phyloP scores from a whole-genome alignment of 2,329 filamentous ascomycete genomes.

The Pseudogymnoascus sp. region DNA sequence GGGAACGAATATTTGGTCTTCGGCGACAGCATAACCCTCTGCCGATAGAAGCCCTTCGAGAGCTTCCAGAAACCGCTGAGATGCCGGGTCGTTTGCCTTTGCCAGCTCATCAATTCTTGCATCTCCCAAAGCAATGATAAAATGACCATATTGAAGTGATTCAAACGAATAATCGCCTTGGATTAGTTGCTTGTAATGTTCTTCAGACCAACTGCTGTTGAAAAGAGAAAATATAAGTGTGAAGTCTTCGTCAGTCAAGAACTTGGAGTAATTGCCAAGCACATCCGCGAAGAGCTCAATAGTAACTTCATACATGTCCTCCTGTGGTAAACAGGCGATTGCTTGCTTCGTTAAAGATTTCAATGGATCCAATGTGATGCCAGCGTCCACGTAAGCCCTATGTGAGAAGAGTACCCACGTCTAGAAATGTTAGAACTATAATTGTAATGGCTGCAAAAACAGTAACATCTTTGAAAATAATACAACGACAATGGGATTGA shows the following conservation, averaged over 20 bases:
- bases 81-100: constrained; percentile 39
- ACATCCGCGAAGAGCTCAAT: constrained; percentile 60
- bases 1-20: constrained; percentile 68
- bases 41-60: constrained; percentile 60
- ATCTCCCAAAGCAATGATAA: constrained; percentile 64
- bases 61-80: constrained; percentile 46
- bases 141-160: constrained; percentile 55
- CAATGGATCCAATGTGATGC: constrained; percentile 51
- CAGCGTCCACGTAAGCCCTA: constrained; percentile 50
- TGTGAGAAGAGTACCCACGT: constrained; percentile 71
- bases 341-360: constrained; percentile 52
- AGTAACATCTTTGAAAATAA: constrained; percentile 5
- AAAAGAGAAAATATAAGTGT: constrained; percentile 52
- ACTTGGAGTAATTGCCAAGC: constrained; percentile 56
- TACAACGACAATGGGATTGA: constrained; percentile 11
- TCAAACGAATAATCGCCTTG: constrained; percentile 58
- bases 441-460: constrained; percentile 9
- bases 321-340: constrained; percentile 52
- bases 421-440: constrained; percentile 32
- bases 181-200: constrained; percentile 48
- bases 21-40: constrained; percentile 59
- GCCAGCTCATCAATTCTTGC: constrained; percentile 56
- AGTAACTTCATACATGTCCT: constrained; percentile 51
- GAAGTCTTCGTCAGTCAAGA: constrained; percentile 55
- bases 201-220: constrained; percentile 50